These are phyloP conservation scores for Viridothelium virens DNA, from an alignment of 495 filamentous ascomycete genomes.

Conservation along the genomic window DNA sequence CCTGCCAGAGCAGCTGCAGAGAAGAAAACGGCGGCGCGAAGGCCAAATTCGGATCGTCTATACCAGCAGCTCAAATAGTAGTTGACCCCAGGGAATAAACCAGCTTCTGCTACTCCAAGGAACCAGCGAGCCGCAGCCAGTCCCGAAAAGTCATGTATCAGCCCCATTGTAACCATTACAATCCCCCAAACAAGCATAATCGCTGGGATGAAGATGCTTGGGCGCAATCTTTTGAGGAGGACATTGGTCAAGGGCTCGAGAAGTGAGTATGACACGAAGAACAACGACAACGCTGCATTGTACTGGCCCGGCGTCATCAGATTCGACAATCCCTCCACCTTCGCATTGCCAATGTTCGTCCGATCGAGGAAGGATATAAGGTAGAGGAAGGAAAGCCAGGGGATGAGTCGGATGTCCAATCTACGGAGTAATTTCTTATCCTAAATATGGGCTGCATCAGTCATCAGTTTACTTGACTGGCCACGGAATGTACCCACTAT, in stretches of 20 bases:
- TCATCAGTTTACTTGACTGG: not conserved
- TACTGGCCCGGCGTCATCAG: constrained; percentile 61
- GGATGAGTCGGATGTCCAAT: constrained; percentile 37
- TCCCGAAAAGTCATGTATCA: constrained; percentile 68
- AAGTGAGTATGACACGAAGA: constrained; percentile 85
- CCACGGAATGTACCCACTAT: not conserved
- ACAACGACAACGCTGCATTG: constrained; percentile 72
- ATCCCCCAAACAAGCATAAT: constrained; percentile 63
- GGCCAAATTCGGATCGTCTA: constrained; percentile 70
- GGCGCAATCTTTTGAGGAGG: constrained; percentile 59
- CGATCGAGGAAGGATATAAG: constrained; percentile 78
- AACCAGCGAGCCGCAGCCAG: constrained; percentile 81
- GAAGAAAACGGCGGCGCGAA: constrained; percentile 80
- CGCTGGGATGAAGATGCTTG: constrained; percentile 39
- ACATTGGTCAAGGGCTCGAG: constrained; percentile 87
- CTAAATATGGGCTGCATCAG: constrained; percentile 24
- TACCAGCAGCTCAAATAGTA: constrained; percentile 90
- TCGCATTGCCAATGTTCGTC: constrained; percentile 65
- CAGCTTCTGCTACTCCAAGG: constrained; percentile 76
- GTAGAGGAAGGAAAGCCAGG: constrained; percentile 68
- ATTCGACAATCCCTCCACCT: constrained; percentile 48
- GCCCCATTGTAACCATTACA: constrained; percentile 76
- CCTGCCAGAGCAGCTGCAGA: constrained; percentile 77
- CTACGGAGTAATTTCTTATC: constrained; percentile 35
- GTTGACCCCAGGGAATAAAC: constrained; percentile 78